Conservation (phyloP, 1,139 yeast genomes). For the Lodderomyces oxycetoniae region DNA sequence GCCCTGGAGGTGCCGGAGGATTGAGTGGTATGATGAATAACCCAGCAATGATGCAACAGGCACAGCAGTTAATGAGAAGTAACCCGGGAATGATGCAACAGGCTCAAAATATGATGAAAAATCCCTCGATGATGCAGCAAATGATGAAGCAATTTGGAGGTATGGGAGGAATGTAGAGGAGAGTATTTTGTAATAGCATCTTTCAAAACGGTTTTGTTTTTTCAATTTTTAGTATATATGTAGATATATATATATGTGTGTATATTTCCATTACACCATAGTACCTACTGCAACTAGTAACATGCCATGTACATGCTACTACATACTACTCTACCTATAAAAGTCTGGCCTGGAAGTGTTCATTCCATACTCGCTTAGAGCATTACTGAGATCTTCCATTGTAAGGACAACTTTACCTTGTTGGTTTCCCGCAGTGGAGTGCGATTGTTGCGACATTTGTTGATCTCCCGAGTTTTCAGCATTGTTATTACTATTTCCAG, state of each 20-base stretch:
- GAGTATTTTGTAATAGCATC: too few species aligned
- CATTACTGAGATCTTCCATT: slow-evolving; percentile 84
- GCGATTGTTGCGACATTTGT: slow-evolving; percentile 30
- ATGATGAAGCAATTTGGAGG: slow-evolving; percentile 72
- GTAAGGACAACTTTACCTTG: slow-evolving; percentile 79
- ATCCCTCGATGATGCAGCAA: slow-evolving; percentile 56
- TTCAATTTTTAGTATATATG: too few species aligned
- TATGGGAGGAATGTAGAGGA: slow-evolving; percentile 19
- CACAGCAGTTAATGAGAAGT: slow-evolving; percentile 60
- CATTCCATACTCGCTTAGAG: slow-evolving; percentile 87
- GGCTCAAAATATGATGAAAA: slow-evolving; percentile 51
- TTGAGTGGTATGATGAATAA: slow-evolving; percentile 53
- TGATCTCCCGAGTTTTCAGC: slow-evolving; percentile 31
- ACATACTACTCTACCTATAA: slow-evolving; percentile 39
- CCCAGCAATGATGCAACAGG: slow-evolving; percentile 38
- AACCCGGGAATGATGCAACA: slow-evolving; percentile 71
- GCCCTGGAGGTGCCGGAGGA: slow-evolving; percentile 56
- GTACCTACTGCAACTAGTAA: too few species aligned
- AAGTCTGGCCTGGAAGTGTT: slow-evolving; percentile 90
- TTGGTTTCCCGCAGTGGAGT: slow-evolving; percentile 49
- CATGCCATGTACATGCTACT: not conserved
- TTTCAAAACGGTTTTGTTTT: too few species aligned
- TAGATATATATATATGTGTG: too few species aligned
- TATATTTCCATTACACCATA: too few species aligned
- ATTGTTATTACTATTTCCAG: slow-evolving; percentile 36